Conservation (phyloP, 1,139 yeast genomes). For the Diutina pseudorugosa region DNA sequence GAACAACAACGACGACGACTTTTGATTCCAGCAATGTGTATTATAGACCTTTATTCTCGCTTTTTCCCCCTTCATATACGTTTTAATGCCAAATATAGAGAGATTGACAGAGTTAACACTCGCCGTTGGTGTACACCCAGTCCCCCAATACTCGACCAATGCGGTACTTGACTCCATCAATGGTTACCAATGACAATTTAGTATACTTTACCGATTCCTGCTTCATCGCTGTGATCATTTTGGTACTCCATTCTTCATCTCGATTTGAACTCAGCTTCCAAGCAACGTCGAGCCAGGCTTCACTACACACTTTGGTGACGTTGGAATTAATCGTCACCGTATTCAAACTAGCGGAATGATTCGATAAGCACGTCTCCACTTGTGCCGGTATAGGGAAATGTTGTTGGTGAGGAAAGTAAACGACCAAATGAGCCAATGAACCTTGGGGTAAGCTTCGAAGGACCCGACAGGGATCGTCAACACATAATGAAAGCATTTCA, state of each 20-base stretch:
- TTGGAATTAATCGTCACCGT: neutral
- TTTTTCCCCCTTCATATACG: too few relatives aligned
- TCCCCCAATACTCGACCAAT: neutral
- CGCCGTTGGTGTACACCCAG: neutral
- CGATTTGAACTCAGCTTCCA: too few relatives aligned
- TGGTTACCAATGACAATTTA: neutral
- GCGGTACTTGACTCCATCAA: neutral
- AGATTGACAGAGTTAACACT: neutral
- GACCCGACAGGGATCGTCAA: neutral
- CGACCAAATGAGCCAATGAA: neutral
- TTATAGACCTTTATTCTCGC: too few relatives aligned
- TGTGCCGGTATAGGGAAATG: too few relatives aligned
- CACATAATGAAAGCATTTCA: neutral
- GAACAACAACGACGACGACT: slow-evolving; percentile 40
- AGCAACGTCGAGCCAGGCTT: neutral
- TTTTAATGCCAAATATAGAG: too few relatives aligned
- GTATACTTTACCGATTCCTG: neutral
- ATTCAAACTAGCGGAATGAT: neutral
- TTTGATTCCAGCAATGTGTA: neutral
- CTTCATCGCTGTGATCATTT: neutral
- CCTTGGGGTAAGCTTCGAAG: neutral
- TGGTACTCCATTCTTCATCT: neutral
- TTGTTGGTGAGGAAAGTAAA: neutral
- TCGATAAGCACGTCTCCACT: neutral
- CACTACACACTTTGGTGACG: neutral